phyloP scores from a whole-genome alignment of 225 moss, liverwort and hornwort genomes.

The Rhytidiadelphus loreus region DNA sequence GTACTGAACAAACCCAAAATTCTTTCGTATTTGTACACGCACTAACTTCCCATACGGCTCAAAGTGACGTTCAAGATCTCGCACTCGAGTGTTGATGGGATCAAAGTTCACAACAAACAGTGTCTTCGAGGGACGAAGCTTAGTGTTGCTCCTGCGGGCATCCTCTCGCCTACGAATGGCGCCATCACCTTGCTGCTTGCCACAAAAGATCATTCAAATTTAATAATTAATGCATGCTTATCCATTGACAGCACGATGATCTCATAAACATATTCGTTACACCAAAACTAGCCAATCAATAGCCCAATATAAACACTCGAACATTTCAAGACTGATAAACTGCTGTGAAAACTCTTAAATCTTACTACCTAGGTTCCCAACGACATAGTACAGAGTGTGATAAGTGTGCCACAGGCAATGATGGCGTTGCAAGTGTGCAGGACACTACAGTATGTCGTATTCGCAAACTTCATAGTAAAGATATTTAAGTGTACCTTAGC shows the following conservation, averaged over 20 bases:
- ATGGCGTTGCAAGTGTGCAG: not conserved
- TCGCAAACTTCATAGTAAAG: not conserved
- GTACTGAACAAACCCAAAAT: slow-evolving; percentile 96
- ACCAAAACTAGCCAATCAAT: not conserved
- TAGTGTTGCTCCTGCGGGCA: slow-evolving; percentile 89
- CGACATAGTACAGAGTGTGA: not conserved
- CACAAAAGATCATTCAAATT: not conserved
- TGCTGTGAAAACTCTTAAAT: not conserved
- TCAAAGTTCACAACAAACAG: slow-evolving; percentile 98
- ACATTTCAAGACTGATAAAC: not conserved
- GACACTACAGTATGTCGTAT: not conserved
- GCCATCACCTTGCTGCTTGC: slow-evolving; percentile 89
- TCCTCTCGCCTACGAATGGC: slow-evolving; percentile 97
- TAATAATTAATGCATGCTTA: not conserved
- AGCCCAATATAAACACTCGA: not conserved
- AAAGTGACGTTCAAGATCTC: slow-evolving; percentile 92
- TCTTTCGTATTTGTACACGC: slow-evolving; percentile 96
- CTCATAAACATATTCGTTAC: not conserved
- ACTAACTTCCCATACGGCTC: slow-evolving; percentile 95
- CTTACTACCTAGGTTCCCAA: not conserved
- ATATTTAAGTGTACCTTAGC: slow-evolving; percentile 47
- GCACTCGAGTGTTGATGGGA: slow-evolving; percentile 89
- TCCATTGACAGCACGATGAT: not conserved
- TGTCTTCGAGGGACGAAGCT: slow-evolving; percentile 91
- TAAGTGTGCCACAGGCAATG: not conserved